These are phyloP conservation scores for Acorus calamus DNA, from an alignment of 106 monocot species.

Conservation along the genomic window DNA sequence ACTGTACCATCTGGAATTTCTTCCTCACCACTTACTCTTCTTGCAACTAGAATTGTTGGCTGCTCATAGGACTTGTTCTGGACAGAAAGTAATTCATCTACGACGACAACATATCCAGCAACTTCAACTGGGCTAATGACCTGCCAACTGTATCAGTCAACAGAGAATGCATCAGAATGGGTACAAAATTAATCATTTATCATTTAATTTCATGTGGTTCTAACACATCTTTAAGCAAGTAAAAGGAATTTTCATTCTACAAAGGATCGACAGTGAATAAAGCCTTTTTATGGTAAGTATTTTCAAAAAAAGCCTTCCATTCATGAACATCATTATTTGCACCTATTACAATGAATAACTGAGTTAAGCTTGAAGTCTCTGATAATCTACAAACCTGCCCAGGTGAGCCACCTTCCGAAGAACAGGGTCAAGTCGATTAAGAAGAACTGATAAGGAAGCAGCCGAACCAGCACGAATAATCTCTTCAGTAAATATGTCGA, in stretches of 20 bases:
- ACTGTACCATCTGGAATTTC: conserved; percentile 97
- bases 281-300: too few species aligned
- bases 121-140: conserved; percentile 94
- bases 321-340: too few species aligned
- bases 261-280: too few species aligned
- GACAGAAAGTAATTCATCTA: conserved; percentile 71
- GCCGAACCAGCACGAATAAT: conserved; percentile 95
- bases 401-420: conserved; percentile 79
- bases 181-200: background rate
- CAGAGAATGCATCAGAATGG: conserved; percentile 3
- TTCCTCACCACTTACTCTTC: conserved; percentile 90
- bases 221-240: too few species aligned
- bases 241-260: too few species aligned
- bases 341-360: too few species aligned
- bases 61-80: conserved; percentile 63
- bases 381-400: conserved; percentile 47
- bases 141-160: conserved; percentile 68
- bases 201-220: background rate
- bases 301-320: too few species aligned
- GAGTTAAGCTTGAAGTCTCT: too few species aligned
- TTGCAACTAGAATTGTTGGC: conserved; percentile 87
- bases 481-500: conserved; percentile 93
- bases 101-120: conserved; percentile 62
- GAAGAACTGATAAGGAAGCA: conserved; percentile 79
- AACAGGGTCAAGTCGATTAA: conserved; percentile 90